Evolutionary conservation across 2,329 filamentous ascomycete genomes (phyloP).

Genomic region (Elsinoe perseae): DNA sequence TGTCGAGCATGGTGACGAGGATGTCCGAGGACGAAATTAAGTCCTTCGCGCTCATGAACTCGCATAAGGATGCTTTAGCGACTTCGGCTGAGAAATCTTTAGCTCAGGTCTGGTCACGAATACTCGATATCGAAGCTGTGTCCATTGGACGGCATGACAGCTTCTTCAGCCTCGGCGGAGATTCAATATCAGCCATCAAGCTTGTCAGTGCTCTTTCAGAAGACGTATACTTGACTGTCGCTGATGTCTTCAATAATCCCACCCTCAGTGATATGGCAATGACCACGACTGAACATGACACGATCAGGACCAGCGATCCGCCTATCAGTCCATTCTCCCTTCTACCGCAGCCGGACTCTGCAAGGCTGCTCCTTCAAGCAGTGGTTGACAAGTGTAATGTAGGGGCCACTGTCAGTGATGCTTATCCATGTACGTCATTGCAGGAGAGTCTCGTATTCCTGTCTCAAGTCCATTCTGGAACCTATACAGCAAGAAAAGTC

Average conservation of each 20-base stretch:
- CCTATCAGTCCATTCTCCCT: conserved; percentile 31
- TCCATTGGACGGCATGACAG: too few species aligned
- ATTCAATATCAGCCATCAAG: conserved; percentile 41
- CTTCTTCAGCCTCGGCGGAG: conserved; percentile 42
- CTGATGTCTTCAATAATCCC: conserved; percentile 38
- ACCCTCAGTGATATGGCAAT: conserved; percentile 41
- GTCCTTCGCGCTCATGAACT: too few species aligned
- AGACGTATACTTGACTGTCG: conserved; percentile 35
- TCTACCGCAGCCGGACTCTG: conserved; percentile 17
- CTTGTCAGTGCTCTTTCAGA: conserved; percentile 34
- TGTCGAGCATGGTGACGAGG: too few species aligned
- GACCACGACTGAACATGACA: conserved; percentile 24
- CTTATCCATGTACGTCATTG: conserved; percentile 37
- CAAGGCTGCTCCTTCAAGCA: too few species aligned
- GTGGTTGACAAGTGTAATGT: conserved; percentile 18
- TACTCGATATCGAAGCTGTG: too few species aligned
- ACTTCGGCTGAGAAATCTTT: too few species aligned
- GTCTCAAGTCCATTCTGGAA: conserved; percentile 30
- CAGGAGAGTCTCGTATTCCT: conserved; percentile 36
- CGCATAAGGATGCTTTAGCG: too few species aligned
- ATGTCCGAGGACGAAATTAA: too few species aligned
- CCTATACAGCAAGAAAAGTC: conserved; percentile 35
- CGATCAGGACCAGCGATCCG: too few species aligned
- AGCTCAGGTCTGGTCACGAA: too few species aligned
- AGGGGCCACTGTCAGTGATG: conserved; percentile 31